Evolutionary conservation across 352 stramenopile genomes (phyloP), one percentile per base, ranked within the genome.

Genomic region (Pythium rishiriense): DNA sequence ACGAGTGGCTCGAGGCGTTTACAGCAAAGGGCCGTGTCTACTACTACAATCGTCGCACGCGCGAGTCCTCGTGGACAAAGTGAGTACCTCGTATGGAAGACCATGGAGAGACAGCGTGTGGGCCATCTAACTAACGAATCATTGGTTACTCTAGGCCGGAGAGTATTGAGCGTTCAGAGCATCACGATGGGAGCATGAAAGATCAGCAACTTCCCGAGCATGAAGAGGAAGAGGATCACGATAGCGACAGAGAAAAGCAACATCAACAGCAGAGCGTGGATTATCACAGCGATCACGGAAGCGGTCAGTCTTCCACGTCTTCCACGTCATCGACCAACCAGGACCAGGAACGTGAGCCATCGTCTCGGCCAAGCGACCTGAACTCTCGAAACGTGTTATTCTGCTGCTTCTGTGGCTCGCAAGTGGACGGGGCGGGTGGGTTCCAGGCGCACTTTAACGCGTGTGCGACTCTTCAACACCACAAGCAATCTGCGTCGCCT

Each of bases 21-120:
- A 95, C 87, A 1, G 87, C 81, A 1, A 91, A 93, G 68, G 87
- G 87, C 1, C 78, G 84, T n/a, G 85, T 93, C 0, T 95, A 95
- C 67, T 95, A 93, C 74, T 95, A 95, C 78, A 95, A 95, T 45
- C 81, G 85, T 22, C 79, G 82, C 41, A 93, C 87, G 3, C 79
- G 87, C 46, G 87, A 95, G 67, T 93, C 87, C 10, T 93, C 85
- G 10, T 95, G 87, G 87, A 93, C 79, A 45, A 91, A 76, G n/a
- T n/a, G n/a, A n/a, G 86, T 94, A 59, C 45, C 66, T 65, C 17
- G 6, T 9, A 17, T 43, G 37, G 37, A 6, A 6, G 15, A 43
- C 15, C n/a, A 17, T 43, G 37, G 14, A 11, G 3, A 31, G 10
- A 15, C 45, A 41, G 42, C 6, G 37, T 17, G 37, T 43, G 37